These are phyloP conservation scores for Colletotrichum paranaense DNA, from an alignment of 2,329 filamentous ascomycete species.

Conservation along the genomic window DNA sequence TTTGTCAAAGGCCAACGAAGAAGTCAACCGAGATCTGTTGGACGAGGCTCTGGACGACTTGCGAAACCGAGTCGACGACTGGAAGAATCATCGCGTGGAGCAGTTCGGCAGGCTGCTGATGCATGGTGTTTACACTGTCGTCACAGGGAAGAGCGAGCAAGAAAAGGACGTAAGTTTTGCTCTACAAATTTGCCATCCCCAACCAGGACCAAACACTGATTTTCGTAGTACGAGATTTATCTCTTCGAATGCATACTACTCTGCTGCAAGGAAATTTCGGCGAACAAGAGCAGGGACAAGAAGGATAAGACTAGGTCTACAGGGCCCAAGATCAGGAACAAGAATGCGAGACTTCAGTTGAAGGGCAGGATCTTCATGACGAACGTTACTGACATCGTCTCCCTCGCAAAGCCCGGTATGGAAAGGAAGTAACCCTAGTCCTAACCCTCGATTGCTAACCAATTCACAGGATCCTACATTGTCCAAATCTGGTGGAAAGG, in stretches of 20 bases:
- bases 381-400: slow-evolving; percentile 95
- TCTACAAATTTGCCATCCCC: too few relatives aligned
- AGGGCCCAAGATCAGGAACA: slow-evolving; percentile 68
- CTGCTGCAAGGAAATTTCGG: slow-evolving; percentile 94
- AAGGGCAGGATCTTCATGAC: slow-evolving; percentile 99
- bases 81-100: slow-evolving; percentile 92
- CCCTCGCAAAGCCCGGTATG: slow-evolving; percentile 86
- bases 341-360: slow-evolving; percentile 86
- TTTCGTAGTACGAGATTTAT: slow-evolving; percentile 91
- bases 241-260: slow-evolving; percentile 95
- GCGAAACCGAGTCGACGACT: slow-evolving; percentile 87
- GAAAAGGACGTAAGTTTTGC: slow-evolving; percentile 81
- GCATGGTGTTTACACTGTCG: slow-evolving; percentile 90
- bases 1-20: slow-evolving; percentile 87
- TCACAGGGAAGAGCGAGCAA: slow-evolving; percentile 89
- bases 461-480: slow-evolving; percentile 80
- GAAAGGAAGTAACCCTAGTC: slow-evolving; percentile 11
- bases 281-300: slow-evolving; percentile 85
- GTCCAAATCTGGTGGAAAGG: slow-evolving; percentile 99
- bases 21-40: slow-evolving; percentile 88
- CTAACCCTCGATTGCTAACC: slow-evolving; percentile 10
- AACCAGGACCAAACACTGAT: neutral
- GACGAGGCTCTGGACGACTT: slow-evolving; percentile 87
- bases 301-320: slow-evolving; percentile 71
- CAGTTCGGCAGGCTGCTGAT: slow-evolving; percentile 91